Percentiles rank a stretch among this genome's conserved stretches.
Evolutionary conservation across 257 asterid genomes (phyloP).

Genomic region (Eustoma russellianum): DNA sequence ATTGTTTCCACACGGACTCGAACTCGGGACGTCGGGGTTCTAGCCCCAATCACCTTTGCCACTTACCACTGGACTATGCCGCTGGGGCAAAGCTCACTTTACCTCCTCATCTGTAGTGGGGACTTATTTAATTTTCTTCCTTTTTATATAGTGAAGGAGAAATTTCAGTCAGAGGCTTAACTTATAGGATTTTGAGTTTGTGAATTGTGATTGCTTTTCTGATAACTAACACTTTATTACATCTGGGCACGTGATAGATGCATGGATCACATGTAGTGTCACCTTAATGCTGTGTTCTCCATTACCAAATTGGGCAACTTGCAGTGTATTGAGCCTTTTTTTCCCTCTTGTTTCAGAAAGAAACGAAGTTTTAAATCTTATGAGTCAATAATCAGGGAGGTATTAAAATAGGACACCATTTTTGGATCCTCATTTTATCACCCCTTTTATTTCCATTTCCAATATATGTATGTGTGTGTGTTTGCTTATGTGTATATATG

Average conservation of each 20-base stretch:
- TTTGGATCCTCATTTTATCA: background rate
- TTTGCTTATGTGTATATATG: no score
- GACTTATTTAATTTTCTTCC: background rate
- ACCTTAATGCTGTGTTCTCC: background rate
- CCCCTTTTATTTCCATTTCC: no score
- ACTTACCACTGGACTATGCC: no score
- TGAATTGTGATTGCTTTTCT: slow-evolving; percentile 7
- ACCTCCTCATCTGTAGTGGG: background rate
- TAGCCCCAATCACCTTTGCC: no score
- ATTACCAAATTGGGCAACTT: background rate
- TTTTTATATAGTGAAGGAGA: background rate
- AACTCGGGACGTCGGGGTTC: no score
- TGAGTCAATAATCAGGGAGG: background rate
- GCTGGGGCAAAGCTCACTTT: slow-evolving; percentile 6
- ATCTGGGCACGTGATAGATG: slow-evolving; percentile 15
- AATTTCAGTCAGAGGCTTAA: slow-evolving; percentile 1
- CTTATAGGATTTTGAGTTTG: slow-evolving; percentile 4
- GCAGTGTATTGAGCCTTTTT: background rate
- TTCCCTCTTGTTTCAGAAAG: background rate
- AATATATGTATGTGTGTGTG: no score
- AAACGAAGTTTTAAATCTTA: background rate
- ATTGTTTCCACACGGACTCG: no score
- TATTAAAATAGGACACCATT: background rate
- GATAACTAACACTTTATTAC: slow-evolving; percentile 19
- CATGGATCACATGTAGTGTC: slow-evolving; percentile 8